Base-by-base conservation (phyloP, 2,329 filamentous ascomycete species). In the Colletotrichum theobromicola region DNA sequence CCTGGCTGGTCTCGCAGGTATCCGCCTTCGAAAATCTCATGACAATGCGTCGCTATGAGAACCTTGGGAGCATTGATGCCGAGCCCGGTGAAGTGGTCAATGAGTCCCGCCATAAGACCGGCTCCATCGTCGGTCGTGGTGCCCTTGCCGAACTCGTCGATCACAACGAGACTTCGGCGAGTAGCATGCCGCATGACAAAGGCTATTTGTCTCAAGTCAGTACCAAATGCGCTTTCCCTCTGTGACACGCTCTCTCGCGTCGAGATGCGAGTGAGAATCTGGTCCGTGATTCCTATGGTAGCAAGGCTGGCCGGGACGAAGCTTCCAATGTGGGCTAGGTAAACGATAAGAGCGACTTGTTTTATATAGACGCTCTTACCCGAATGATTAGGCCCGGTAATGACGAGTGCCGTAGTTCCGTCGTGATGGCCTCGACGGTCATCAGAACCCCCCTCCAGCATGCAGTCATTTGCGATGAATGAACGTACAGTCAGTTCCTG, bases 341-440 rank as follows among this genome's bases (percentile, higher is more conserved):
- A 98, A 16, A 98, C 93, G 73, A 98, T 97, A 64, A 98, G 86
- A 6, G 96, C 97, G 35, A 95, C 91, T 82, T 99, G 96, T 83
- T 98, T 99, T 81, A 98, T 89, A 83, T 98, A 98, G 0, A 98
- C 91, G 78, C 95, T 98, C 83, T 99, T 99, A 1, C 97, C 97
- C 0, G 97, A 98, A 82, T 97, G 97, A 79, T 99, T 99, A 6
- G 97, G 96, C 0, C 97, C 97, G 0, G 97, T 98, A 79, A 99
- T 84, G 7, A 98, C 86, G 15, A 98, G 82, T 84, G 95, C 93
- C 77, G 90, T 95, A 15, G 46, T 46, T 15, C 72, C 68, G 78
- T 71, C 68, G 78, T 72, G n/a, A 76, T 50, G 4, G 68, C 28
- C 26, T 72, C 46, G n/a, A 77, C 76, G 50, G 10, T 24, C 28